Base-by-base conservation (phyloP, 2,329 filamentous ascomycete genomes). In the Aplosporella prunicola region DNA sequence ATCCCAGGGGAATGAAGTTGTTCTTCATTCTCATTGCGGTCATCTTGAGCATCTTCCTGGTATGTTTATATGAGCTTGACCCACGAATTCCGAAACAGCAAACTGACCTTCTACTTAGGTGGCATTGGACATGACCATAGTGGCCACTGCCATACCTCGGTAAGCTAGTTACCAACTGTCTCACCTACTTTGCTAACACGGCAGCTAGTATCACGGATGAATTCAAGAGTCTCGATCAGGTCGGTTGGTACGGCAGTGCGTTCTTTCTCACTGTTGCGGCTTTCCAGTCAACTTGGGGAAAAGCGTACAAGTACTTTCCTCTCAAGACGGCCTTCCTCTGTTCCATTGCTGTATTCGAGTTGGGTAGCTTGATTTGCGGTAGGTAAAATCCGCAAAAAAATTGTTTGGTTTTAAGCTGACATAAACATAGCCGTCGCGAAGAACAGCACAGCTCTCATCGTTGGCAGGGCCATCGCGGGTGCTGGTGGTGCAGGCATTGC, bases 291-390 rank as follows among this genome's bases (percentile, higher is more conserved):
- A 51, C 58, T 0, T 62, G 59, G 45, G 69, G 69, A 3, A 64
- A 66, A 39, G 46, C 61, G 2, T 71, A 64, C 51, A 67, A 61
- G 31, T 68, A 60, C 47, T 64, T 62, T 41, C 47, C 53, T 3
- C 49, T 59, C 7, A 66, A 66, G 46, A 46, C 39, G 8, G 49
- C 48, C 17, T 66, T 61, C 41, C 37, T 64, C 11, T 32, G 46
- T 2, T 33, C 51, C 6, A 38, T 45, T 13, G 45, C 53, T 23
- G 38, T 74, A 26, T 78, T 78, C 43, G 71, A 76, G 47, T 13
- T 74, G 5, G 74, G 74, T 2, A 74, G 71, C 1, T 45, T 70
- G 5, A 51, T 78, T n/a, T 76, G 71, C 45, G 74, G 32, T 50
- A 40, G 9, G 40, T 23, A n/a, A 16, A 14, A 27, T 9, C 17